Evolutionary conservation across 176 grass and related monocot species (phyloP).

Genomic region (Neostapfia colusana): DNA sequence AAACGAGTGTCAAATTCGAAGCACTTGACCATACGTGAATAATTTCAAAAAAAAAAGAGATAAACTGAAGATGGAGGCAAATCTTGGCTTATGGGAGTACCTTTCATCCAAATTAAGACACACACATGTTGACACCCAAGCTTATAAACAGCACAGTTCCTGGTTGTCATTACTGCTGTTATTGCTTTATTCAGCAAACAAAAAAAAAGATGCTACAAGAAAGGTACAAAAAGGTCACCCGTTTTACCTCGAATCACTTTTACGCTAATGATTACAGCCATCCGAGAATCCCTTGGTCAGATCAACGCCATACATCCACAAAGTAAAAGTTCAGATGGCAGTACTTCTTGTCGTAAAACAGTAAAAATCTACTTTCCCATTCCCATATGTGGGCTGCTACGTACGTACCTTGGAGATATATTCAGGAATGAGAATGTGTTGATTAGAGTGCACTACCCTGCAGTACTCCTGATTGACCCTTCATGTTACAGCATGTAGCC

Average conservation of each 20-base stretch:
- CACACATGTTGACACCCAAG: too few relatives aligned
- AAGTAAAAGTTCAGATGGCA: constrained; percentile 10
- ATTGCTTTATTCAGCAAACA: neutral
- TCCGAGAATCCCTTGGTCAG: neutral
- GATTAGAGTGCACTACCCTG: neutral
- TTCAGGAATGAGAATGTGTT: constrained; percentile 34
- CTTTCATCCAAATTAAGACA: too few relatives aligned
- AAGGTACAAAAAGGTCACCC: too few relatives aligned
- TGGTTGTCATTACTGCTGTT: neutral
- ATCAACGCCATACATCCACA: constrained; percentile 20
- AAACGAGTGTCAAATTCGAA: too few relatives aligned
- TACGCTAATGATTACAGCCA: constrained; percentile 1
- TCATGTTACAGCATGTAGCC: constrained; percentile 23
- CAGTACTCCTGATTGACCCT: constrained; percentile 2
- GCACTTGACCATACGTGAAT: too few relatives aligned
- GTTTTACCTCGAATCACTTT: neutral
- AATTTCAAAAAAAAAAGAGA: too few relatives aligned
- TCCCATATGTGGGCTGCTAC: constrained; percentile 28
- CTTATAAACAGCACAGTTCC: too few relatives aligned
- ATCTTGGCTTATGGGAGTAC: too few relatives aligned
- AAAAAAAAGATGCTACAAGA: too few relatives aligned
- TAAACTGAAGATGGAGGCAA: too few relatives aligned
- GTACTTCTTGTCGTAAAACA: constrained; percentile 25
- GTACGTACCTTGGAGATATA: constrained; percentile 39
- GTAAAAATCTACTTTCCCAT: neutral